These are phyloP conservation scores for Cudoniella acicularis DNA, from an alignment of 495 filamentous ascomycete genomes.

Conservation along the genomic window DNA sequence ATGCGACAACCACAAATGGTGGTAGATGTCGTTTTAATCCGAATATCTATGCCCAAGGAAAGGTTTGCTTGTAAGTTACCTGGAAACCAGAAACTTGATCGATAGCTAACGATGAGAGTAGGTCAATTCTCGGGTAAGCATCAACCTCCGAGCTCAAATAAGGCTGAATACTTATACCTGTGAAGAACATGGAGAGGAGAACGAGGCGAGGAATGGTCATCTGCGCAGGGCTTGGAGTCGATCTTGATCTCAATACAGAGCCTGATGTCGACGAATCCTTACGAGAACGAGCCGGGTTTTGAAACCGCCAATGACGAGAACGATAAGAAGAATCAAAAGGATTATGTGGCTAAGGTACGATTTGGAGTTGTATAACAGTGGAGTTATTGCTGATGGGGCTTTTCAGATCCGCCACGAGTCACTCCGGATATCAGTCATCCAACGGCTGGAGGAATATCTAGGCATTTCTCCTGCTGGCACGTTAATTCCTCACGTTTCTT, in stretches of 20 bases:
- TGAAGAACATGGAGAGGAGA: conserved; percentile 88
- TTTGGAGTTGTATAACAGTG: no score
- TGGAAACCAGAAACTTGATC: background rate
- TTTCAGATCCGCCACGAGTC: conserved; percentile 87
- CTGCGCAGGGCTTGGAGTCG: conserved; percentile 92
- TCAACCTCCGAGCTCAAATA: conserved; percentile 25
- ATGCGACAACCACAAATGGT: conserved; percentile 76
- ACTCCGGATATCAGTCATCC: conserved; percentile 79
- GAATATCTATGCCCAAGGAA: conserved; percentile 89
- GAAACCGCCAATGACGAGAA: conserved; percentile 64
- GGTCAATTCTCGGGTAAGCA: conserved; percentile 84
- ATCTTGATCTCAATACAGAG: conserved; percentile 95
- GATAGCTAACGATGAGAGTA: conserved; percentile 29
- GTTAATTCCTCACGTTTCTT: conserved; percentile 29
- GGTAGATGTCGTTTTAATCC: conserved; percentile 91
- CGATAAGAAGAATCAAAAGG: conserved; percentile 70
- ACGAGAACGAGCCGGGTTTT: conserved; percentile 93
- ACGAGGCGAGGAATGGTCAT: conserved; percentile 89
- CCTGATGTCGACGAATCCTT: conserved; percentile 89
- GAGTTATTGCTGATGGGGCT: no score
- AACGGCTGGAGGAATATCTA: conserved; percentile 77
- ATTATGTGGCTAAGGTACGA: conserved; percentile 87
- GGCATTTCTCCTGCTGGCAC: conserved; percentile 54
- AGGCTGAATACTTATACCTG: background rate
- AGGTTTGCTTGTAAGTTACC: conserved; percentile 79